These are phyloP conservation scores for Zygosaccharomyces pseudorouxii DNA, from an alignment of 805 yeast genomes.

Conservation along the genomic window DNA sequence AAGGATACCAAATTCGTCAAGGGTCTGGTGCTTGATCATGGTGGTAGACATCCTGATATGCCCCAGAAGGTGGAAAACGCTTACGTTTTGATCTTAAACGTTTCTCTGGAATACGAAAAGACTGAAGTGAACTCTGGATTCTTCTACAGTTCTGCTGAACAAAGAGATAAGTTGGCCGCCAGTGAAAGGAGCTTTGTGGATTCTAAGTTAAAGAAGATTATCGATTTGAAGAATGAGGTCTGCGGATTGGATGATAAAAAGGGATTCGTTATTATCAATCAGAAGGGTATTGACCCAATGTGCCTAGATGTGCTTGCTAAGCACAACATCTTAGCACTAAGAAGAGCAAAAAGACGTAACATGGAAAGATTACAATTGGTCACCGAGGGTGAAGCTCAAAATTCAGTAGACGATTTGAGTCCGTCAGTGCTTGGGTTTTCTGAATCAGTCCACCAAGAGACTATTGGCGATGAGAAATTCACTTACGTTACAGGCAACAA, in stretches of 20 bases:
- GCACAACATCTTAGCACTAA: slow-evolving; percentile 85
- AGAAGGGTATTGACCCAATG: slow-evolving; percentile 98
- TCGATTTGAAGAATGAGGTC: slow-evolving; percentile 88
- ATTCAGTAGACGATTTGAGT: slow-evolving; percentile 87
- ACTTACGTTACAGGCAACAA: slow-evolving; percentile 88
- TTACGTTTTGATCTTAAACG: slow-evolving; percentile 79
- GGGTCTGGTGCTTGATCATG: slow-evolving; percentile 95
- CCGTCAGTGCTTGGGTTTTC: slow-evolving; percentile 81
- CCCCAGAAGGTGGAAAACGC: slow-evolving; percentile 85
- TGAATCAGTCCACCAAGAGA: slow-evolving; percentile 86
- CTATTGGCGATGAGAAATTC: slow-evolving; percentile 95
- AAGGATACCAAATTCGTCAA: slow-evolving; percentile 76
- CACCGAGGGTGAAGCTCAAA: slow-evolving; percentile 97
- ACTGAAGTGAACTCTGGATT: slow-evolving; percentile 96
- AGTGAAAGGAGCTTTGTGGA: slow-evolving; percentile 93
- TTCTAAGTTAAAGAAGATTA: slow-evolving; percentile 83
- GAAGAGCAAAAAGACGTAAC: slow-evolving; percentile 98
- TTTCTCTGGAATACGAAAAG: slow-evolving; percentile 93
- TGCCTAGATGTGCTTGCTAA: slow-evolving; percentile 91
- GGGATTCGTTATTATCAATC: slow-evolving; percentile 92
- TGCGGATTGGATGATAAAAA: slow-evolving; percentile 68
- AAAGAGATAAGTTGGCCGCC: slow-evolving; percentile 89
- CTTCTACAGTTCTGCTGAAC: slow-evolving; percentile 91
- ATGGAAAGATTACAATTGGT: slow-evolving; percentile 97
- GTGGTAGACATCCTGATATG: slow-evolving; percentile 99